Conservation (phyloP, 495 filamentous ascomycete species). For the Penicillium simplicissimum region DNA sequence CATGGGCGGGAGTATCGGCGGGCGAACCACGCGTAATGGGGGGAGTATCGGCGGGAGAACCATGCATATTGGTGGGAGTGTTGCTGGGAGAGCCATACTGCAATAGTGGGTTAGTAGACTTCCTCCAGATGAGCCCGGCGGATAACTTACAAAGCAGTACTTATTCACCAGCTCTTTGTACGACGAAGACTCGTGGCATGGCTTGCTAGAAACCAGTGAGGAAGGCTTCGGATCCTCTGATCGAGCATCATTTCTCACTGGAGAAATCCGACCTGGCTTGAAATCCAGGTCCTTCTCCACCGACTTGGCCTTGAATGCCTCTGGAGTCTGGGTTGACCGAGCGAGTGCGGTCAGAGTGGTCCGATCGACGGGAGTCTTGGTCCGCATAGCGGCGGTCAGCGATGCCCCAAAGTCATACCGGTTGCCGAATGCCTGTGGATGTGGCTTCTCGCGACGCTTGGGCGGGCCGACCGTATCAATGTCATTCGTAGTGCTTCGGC, state of each 20-base stretch:
- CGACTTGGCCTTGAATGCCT: conserved; percentile 12
- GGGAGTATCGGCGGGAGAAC: background rate
- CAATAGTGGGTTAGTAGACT: conserved; percentile 16
- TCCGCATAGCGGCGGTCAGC: conserved; percentile 76
- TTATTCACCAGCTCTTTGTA: conserved; percentile 95
- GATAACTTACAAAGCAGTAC: conserved; percentile 93
- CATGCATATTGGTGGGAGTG: background rate
- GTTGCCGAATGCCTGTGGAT: conserved; percentile 79
- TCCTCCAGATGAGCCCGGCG: conserved; percentile 5
- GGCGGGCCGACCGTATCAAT: conserved; percentile 45
- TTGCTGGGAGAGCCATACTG: conserved; percentile 51
- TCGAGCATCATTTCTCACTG: conserved; percentile 25
- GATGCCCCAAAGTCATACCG: conserved; percentile 94
- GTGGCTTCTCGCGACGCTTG: conserved; percentile 57
- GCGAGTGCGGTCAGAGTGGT: conserved; percentile 45
- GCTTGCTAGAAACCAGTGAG: conserved; percentile 58
- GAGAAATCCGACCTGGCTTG: conserved; percentile 18
- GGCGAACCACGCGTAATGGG: background rate
- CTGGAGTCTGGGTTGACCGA: conserved; percentile 26
- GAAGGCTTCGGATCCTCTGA: conserved; percentile 43
- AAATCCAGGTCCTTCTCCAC: conserved; percentile 15
- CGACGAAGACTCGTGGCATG: conserved; percentile 73
- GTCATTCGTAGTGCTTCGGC: conserved; percentile 32
- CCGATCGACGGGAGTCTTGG: conserved; percentile 54
- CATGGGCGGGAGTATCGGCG: background rate